A percentile compares a stretch with the other conserved stretches of the same genome.
Conservation (phyloP, 306 rosid species). For the Fragaria ananassa region DNA sequence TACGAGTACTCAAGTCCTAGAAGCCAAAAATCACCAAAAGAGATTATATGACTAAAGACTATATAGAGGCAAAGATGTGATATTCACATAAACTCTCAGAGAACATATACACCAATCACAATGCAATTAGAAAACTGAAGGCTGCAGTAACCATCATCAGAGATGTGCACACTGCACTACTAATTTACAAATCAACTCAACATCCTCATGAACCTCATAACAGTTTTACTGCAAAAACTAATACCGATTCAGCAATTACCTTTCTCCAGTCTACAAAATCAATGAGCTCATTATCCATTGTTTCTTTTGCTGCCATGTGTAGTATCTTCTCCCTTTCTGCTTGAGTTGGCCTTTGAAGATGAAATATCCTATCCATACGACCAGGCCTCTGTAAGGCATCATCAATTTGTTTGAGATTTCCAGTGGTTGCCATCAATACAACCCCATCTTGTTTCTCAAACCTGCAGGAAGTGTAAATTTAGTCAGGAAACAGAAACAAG, state of each 20-base stretch:
- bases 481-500: slow-evolving; percentile 9
- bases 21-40: neutral
- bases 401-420: slow-evolving; percentile 85
- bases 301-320: slow-evolving; percentile 71
- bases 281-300: slow-evolving; percentile 84
- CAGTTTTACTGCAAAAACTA: slow-evolving; percentile 12
- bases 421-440: slow-evolving; percentile 96
- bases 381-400: slow-evolving; percentile 97
- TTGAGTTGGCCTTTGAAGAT: slow-evolving; percentile 96
- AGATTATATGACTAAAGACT: neutral
- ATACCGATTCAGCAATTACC: slow-evolving; percentile 42
- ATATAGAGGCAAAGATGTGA: neutral
- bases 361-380: slow-evolving; percentile 97
- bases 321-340: slow-evolving; percentile 82
- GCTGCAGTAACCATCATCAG: neutral
- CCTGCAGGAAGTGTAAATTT: slow-evolving; percentile 39
- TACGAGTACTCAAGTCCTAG: neutral
- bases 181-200: neutral
- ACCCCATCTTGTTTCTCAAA: slow-evolving; percentile 99
- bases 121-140: neutral
- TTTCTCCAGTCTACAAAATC: slow-evolving; percentile 92
- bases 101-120: neutral
- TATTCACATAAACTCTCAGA: neutral
- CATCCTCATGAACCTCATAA: slow-evolving; percentile 10
- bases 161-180: neutral